Evolutionary conservation across 2,329 filamentous ascomycete species (phyloP).

Genomic region (Colletotrichum tamarilloi): DNA sequence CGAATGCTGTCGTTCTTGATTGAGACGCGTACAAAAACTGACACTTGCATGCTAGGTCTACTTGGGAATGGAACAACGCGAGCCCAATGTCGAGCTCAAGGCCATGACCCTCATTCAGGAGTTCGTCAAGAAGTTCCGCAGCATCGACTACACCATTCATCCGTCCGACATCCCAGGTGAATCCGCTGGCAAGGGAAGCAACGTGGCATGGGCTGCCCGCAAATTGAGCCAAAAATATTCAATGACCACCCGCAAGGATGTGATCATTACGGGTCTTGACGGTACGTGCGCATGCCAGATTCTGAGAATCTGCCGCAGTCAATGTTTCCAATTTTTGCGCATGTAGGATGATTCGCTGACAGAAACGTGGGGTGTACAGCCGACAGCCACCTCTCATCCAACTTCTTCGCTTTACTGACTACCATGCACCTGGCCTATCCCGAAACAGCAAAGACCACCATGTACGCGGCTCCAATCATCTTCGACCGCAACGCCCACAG

Average conservation of each 20-base stretch:
- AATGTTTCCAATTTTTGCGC: slow-evolving; percentile 35
- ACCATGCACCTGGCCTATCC: slow-evolving; percentile 70
- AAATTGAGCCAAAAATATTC: slow-evolving; percentile 72
- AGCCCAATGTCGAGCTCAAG: slow-evolving; percentile 70
- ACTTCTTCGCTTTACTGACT: slow-evolving; percentile 74
- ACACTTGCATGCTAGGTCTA: slow-evolving; percentile 64
- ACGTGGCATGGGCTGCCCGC: slow-evolving; percentile 76
- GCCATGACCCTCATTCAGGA: slow-evolving; percentile 70
- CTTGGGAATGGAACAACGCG: slow-evolving; percentile 78
- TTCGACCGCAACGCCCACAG: slow-evolving; percentile 79
- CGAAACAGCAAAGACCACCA: slow-evolving; percentile 69
- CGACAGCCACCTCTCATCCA: slow-evolving; percentile 76
- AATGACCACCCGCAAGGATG: slow-evolving; percentile 64
- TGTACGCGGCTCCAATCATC: slow-evolving; percentile 78
- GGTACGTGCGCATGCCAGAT: slow-evolving; percentile 59
- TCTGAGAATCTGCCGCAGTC: slow-evolving; percentile 31
- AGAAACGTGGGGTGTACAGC: slow-evolving; percentile 55
- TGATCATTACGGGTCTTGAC: slow-evolving; percentile 79
- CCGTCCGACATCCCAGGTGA: slow-evolving; percentile 74
- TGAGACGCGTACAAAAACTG: slow-evolving; percentile 10
- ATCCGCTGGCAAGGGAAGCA: slow-evolving; percentile 80
- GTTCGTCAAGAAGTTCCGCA: slow-evolving; percentile 73
- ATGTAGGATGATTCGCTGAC: slow-evolving; percentile 43
- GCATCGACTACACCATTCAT: slow-evolving; percentile 75
- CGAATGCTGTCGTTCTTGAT: background rate